These are phyloP conservation scores for Thuidium tamariscinum DNA, from an alignment of 225 moss, liverwort and hornwort species.

Conservation along the genomic window DNA sequence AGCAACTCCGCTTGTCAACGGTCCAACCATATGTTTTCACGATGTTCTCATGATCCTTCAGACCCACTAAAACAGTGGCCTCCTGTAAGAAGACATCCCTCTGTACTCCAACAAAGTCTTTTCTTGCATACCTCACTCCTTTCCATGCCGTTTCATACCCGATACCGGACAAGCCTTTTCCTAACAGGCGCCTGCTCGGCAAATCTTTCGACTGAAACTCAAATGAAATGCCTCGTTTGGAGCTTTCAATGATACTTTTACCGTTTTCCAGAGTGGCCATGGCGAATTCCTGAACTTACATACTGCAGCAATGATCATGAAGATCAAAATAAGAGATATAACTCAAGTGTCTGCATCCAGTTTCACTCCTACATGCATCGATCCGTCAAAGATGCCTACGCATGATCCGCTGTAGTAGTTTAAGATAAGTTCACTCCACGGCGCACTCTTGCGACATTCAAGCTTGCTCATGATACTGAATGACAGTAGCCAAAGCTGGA, in stretches of 20 bases:
- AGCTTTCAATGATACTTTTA: background rate
- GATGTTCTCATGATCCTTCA: background rate
- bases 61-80: background rate
- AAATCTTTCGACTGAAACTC: background rate
- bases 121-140: background rate
- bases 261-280: background rate
- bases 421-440: background rate
- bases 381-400: background rate
- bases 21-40: slow-evolving; percentile 13
- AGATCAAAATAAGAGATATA: background rate
- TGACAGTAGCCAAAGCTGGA: background rate
- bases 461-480: background rate
- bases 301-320: background rate
- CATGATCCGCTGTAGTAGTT: background rate
- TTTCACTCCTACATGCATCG: background rate
- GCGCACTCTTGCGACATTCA: background rate
- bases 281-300: background rate
- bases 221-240: background rate
- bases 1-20: slow-evolving; percentile 3
- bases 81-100: background rate
- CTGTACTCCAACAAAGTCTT: background rate
- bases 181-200: background rate
- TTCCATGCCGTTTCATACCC: slow-evolving; percentile 1
- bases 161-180: slow-evolving; percentile 2
- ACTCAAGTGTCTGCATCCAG: background rate